Conservation (phyloP, 2,329 filamentous ascomycete species). For the Furcasterigmium furcatum region DNA sequence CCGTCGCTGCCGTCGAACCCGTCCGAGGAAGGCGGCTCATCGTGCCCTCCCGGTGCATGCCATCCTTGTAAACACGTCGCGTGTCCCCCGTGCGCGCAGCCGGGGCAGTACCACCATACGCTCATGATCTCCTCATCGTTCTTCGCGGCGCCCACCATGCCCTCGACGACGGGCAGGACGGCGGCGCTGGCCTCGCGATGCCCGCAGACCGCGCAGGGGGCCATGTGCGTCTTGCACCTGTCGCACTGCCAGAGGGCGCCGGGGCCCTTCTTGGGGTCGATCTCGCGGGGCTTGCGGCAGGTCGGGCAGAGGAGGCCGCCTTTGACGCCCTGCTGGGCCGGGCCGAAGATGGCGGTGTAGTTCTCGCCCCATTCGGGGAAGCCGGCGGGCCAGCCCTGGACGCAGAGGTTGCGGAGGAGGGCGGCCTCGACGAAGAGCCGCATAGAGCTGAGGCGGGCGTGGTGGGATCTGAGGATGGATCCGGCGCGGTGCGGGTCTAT, state of each 20-base stretch:
- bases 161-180: conserved; percentile 18
- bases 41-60: conserved; percentile 40
- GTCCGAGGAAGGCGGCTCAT: conserved; percentile 8
- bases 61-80: conserved; percentile 56
- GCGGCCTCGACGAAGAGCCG: conserved; percentile 58
- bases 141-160: background rate
- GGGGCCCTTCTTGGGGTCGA: conserved; percentile 40
- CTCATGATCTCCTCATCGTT: conserved; percentile 25
- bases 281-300: conserved; percentile 54
- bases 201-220: conserved; percentile 56
- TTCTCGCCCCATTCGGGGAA: conserved; percentile 50
- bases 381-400: conserved; percentile 51
- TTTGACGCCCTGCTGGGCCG: conserved; percentile 52
- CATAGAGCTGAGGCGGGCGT: conserved; percentile 57
- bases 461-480: conserved; percentile 57
- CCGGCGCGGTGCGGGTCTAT: conserved; percentile 54
- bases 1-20: conserved; percentile 40
- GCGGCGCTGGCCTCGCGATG: conserved; percentile 45
- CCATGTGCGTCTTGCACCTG: conserved; percentile 49
- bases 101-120: conserved; percentile 62
- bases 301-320: conserved; percentile 51
- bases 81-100: conserved; percentile 62
- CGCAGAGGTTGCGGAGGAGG: conserved; percentile 57
- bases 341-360: conserved; percentile 50
- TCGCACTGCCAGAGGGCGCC: conserved; percentile 56